These are phyloP conservation scores for Pythium volutum DNA, from an alignment of 352 stramenopile species.

Conservation along the genomic window DNA sequence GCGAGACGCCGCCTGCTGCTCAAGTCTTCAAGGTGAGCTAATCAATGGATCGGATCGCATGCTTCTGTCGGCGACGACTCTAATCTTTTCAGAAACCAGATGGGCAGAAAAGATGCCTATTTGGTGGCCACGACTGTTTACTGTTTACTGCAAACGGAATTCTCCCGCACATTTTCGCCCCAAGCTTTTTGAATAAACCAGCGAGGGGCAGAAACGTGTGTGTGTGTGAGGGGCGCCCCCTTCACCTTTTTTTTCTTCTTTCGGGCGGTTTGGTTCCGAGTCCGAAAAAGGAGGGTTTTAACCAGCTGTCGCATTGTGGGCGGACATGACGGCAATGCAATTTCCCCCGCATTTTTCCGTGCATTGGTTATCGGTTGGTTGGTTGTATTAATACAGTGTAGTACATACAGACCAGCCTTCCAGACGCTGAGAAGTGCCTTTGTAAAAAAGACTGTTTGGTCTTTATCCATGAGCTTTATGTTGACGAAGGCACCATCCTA, in stretches of 20 bases:
- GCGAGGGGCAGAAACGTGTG: not conserved
- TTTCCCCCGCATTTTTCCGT: too few relatives aligned
- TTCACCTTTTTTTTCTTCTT: not conserved
- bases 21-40: constrained; percentile 15
- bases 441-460: too few relatives aligned
- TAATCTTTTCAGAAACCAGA: constrained; percentile 28
- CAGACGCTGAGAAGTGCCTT: too few relatives aligned
- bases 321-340: too few relatives aligned
- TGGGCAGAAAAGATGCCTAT: constrained; percentile 9
- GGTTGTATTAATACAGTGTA: too few relatives aligned
- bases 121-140: not conserved
- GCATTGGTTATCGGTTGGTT: too few relatives aligned
- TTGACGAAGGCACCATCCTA: too few relatives aligned
- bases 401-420: too few relatives aligned
- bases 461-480: too few relatives aligned
- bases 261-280: too few relatives aligned
- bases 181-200: not conserved
- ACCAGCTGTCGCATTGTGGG: not conserved
- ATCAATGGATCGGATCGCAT: not conserved
- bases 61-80: constrained; percentile 21
- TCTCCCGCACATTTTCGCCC: not conserved
- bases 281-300: not conserved
- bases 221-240: too few relatives aligned
- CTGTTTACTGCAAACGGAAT: not conserved
- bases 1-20: not conserved